A percentile compares a stretch with the other conserved stretches of the same genome.
Evolutionary conservation across 1,284 basidiomycete species (phyloP).

Genomic region (Puccinia polysora): DNA sequence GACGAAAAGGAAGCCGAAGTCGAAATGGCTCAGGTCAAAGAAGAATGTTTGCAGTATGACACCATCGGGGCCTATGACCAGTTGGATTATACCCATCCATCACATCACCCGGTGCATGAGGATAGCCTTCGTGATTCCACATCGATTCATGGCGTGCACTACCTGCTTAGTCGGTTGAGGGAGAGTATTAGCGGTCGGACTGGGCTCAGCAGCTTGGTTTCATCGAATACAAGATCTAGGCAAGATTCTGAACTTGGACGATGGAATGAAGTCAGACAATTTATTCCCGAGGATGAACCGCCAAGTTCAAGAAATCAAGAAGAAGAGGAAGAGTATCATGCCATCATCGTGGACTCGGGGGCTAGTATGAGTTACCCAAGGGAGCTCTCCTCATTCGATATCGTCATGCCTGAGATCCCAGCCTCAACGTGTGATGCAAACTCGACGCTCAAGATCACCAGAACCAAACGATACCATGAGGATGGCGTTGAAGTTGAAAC

Average conservation of each 20-base stretch:
- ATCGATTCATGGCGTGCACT: conserved; percentile 3
- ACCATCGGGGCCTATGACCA: too few species aligned
- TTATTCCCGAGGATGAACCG: conserved; percentile 19
- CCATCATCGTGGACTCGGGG: not conserved
- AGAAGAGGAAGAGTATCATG: not conserved
- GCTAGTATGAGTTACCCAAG: not conserved
- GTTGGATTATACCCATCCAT: not conserved
- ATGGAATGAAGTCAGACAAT: conserved; percentile 41
- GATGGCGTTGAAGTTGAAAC: not conserved
- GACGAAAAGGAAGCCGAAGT: too few species aligned
- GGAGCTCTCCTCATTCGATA: conserved; percentile 26
- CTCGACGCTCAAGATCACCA: conserved; percentile 11
- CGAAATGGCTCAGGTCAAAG: too few species aligned
- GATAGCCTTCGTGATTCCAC: not conserved
- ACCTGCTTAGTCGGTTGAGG: conserved; percentile 26
- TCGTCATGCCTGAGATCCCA: conserved; percentile 24
- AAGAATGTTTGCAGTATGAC: too few species aligned
- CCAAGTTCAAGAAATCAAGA: too few species aligned
- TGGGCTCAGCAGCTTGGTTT: conserved; percentile 11
- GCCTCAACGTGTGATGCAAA: conserved; percentile 21
- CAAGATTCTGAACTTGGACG: conserved; percentile 13
- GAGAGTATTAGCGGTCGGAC: conserved; percentile 40
- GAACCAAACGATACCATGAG: conserved; percentile 7
- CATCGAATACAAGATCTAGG: conserved; percentile 7
- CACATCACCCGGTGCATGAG: too few species aligned